These are phyloP conservation scores for Lachnellula willkommii DNA, from an alignment of 2,329 filamentous ascomycete genomes.

Conservation along the genomic window DNA sequence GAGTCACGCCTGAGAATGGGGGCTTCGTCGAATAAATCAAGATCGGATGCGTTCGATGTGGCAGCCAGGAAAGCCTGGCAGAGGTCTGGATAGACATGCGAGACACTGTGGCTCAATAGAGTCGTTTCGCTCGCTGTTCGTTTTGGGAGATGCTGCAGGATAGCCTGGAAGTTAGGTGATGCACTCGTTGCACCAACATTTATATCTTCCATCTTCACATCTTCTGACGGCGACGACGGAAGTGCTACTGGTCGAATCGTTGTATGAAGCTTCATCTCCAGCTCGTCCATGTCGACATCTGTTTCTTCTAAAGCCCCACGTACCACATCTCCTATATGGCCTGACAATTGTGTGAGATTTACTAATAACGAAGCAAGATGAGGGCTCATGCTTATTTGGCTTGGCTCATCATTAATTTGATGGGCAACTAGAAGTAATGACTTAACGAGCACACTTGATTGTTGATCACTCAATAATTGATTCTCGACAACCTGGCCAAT, in stretches of 20 bases:
- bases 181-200: constrained; percentile 18
- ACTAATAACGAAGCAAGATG: constrained; percentile 64
- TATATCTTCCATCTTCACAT: constrained; percentile 45
- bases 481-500: constrained; percentile 58
- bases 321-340: constrained; percentile 57
- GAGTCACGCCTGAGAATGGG: constrained; percentile 49
- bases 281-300: constrained; percentile 65
- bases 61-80: constrained; percentile 54
- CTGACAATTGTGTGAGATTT: constrained; percentile 54
- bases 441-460: constrained; percentile 61
- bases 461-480: constrained; percentile 56
- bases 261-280: constrained; percentile 70
- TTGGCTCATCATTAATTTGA: constrained; percentile 49
- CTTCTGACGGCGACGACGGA: constrained; percentile 44
- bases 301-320: constrained; percentile 61
- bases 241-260: constrained; percentile 56
- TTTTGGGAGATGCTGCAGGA: constrained; percentile 27
- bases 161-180: constrained; percentile 28
- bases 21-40: constrained; percentile 39
- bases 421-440: constrained; percentile 57
- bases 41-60: constrained; percentile 40
- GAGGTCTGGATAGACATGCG: constrained; percentile 52
- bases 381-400: constrained; percentile 54
- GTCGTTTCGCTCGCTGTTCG: constrained; percentile 38
- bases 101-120: constrained; percentile 48